Conservation (phyloP, 2,329 filamentous ascomycete genomes). For the Trichothecium sympodiale region DNA sequence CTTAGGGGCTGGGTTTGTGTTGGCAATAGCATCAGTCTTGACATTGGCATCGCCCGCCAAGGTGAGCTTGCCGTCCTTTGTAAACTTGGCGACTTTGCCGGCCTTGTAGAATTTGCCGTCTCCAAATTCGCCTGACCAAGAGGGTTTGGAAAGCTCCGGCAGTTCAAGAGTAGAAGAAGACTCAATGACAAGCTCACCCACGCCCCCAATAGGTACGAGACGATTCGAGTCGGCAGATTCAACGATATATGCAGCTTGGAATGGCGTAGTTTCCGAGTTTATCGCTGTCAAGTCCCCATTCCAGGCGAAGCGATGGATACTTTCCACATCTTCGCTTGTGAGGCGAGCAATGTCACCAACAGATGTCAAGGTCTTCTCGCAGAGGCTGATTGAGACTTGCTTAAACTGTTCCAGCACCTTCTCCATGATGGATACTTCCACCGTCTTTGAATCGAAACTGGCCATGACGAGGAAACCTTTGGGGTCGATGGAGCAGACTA, state of each 20-base stretch:
- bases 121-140: conserved; percentile 15
- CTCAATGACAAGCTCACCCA: conserved; percentile 33
- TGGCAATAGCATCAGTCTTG: conserved; percentile 3
- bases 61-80: conserved; percentile 16
- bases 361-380: conserved; percentile 20
- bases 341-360: conserved; percentile 24
- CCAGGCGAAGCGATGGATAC: conserved; percentile 17
- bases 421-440: conserved; percentile 39
- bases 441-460: conserved; percentile 52
- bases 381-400: conserved; percentile 37
- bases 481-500: conserved; percentile 50
- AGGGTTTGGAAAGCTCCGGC: conserved; percentile 13
- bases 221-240: conserved; percentile 21
- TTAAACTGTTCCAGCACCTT: conserved; percentile 40
- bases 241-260: conserved; percentile 26
- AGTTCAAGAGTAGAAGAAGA: conserved; percentile 14
- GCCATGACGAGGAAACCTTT: conserved; percentile 48
- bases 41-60: conserved; percentile 6
- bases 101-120: conserved; percentile 25
- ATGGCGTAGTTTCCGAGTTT: conserved; percentile 13
- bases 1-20: conserved; percentile 5
- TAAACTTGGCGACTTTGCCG: conserved; percentile 26
- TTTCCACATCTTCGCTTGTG: conserved; percentile 19
- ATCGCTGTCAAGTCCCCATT: conserved; percentile 5
- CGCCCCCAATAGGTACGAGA: conserved; percentile 26